Conservation (phyloP, 208 protist species). For the Leptomonas pyrrhocoris region DNA sequence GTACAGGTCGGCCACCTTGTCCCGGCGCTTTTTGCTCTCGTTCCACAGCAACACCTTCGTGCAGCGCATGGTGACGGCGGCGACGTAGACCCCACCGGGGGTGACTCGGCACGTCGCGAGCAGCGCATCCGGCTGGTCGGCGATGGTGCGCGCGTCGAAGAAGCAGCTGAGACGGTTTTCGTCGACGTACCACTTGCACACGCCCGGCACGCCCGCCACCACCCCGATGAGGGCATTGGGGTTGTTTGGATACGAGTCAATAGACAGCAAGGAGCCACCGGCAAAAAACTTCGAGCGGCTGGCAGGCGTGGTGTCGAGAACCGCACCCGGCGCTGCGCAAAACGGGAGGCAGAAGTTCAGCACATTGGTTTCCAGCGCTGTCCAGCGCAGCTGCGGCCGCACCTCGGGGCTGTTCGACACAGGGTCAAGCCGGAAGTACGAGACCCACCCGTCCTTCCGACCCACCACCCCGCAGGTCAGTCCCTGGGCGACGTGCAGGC, state of each 20-base stretch:
- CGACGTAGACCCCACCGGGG: slow-evolving; percentile 76
- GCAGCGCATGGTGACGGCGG: slow-evolving; percentile 63
- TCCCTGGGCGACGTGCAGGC: slow-evolving; percentile 74
- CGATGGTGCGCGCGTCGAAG: slow-evolving; percentile 51
- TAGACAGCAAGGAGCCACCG: slow-evolving; percentile 55
- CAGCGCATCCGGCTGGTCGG: slow-evolving; percentile 24
- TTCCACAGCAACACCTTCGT: slow-evolving; percentile 76
- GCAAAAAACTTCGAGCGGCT: slow-evolving; percentile 45
- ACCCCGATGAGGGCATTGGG: slow-evolving; percentile 79
- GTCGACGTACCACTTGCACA: slow-evolving; percentile 86
- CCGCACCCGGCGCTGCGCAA: slow-evolving; percentile 22
- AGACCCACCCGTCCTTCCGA: slow-evolving; percentile 60
- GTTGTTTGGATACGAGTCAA: slow-evolving; percentile 79
- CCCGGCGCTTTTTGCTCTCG: slow-evolving; percentile 70
- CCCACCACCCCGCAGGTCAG: slow-evolving; percentile 77
- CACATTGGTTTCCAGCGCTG: slow-evolving; percentile 51
- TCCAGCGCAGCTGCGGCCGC: slow-evolving; percentile 59
- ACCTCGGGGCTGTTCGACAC: slow-evolving; percentile 35
- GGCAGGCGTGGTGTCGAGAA: slow-evolving; percentile 28
- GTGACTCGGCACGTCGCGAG: slow-evolving; percentile 61
- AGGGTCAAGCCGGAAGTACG: slow-evolving; percentile 68
- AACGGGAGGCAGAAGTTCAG: slow-evolving; percentile 65
- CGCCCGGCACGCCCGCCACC: slow-evolving; percentile 65
- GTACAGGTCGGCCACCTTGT: slow-evolving; percentile 67
- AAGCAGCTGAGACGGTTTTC: slow-evolving; percentile 71